phyloP scores from a whole-genome alignment of 1,139 yeast species.

The Ashbya aceris region DNA sequence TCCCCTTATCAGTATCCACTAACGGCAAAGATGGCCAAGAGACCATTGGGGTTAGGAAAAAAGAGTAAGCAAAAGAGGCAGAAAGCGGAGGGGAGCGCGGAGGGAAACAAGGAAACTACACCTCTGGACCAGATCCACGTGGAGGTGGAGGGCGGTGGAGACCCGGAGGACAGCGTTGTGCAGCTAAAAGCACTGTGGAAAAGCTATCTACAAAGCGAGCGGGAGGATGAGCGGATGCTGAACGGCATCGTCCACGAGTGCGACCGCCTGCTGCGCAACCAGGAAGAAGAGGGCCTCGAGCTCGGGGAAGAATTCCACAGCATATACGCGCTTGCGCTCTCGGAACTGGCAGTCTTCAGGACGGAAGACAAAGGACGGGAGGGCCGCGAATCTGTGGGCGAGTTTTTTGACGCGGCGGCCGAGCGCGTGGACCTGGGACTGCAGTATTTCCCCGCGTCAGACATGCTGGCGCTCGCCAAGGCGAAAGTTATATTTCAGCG shows the following conservation, averaged over 20 bases:
- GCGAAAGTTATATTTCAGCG: conserved; percentile 48
- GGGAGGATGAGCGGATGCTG: conserved; percentile 53
- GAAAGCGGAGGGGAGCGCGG: conserved; percentile 9
- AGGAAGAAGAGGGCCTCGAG: conserved; percentile 27
- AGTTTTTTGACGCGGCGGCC: conserved; percentile 57
- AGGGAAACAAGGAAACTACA: conserved; percentile 4
- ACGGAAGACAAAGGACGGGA: conserved; percentile 26
- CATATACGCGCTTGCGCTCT: conserved; percentile 63
- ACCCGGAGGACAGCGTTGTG: conserved; percentile 67
- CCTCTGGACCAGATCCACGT: conserved; percentile 38
- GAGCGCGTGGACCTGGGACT: conserved; percentile 63
- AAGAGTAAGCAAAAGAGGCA: conserved; percentile 40
- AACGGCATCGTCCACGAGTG: conserved; percentile 90
- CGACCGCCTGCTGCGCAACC: conserved; percentile 59
- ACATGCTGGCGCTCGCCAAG: conserved; percentile 43
- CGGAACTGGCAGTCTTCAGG: conserved; percentile 55
- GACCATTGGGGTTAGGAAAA: conserved; percentile 78
- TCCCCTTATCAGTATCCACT: too few relatives aligned
- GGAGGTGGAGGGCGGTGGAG: conserved; percentile 60
- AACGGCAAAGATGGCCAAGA: conserved; percentile 45
- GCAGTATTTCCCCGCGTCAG: conserved; percentile 38
- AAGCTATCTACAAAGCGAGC: conserved; percentile 45
- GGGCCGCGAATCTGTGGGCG: conserved; percentile 34
- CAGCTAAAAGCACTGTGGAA: conserved; percentile 67
- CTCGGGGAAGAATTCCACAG: conserved; percentile 59